Evolutionary conservation across 2,329 filamentous ascomycete genomes (phyloP).

Genomic region (Trichophyton schoenleinii): DNA sequence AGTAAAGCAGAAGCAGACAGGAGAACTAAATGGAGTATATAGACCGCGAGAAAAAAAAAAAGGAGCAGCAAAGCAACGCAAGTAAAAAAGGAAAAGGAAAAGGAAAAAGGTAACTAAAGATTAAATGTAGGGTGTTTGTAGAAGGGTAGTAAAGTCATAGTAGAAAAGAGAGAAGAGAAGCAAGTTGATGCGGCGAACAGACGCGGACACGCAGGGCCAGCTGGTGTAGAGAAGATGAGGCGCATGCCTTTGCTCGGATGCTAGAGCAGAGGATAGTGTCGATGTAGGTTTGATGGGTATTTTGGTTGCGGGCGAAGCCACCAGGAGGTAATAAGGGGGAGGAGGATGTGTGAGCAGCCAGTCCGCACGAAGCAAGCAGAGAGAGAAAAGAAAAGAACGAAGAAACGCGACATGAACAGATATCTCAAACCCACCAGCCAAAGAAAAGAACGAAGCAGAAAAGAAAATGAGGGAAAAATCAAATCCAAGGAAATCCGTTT

Average conservation of each 20-base stretch:
- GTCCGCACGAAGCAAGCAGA: background rate
- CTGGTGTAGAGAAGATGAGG: conserved; percentile 27
- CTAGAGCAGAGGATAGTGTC: conserved; percentile 14
- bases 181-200: conserved; percentile 14
- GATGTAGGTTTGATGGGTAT: background rate
- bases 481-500: conserved; percentile 15
- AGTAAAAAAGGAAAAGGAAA: conserved; percentile 23
- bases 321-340: background rate
- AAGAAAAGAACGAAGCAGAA: conserved; percentile 1
- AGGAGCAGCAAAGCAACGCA: conserved; percentile 6
- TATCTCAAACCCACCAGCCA: background rate
- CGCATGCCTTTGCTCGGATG: conserved; percentile 16
- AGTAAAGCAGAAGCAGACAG: conserved; percentile 21
- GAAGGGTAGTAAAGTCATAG: background rate
- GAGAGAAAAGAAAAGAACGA: background rate
- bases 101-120: conserved; percentile 8
- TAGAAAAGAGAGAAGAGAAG: conserved; percentile 17
- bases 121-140: background rate
- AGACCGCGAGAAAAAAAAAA: conserved; percentile 8
- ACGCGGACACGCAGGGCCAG: conserved; percentile 34
- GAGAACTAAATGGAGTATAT: conserved; percentile 14
- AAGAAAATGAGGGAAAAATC: conserved; percentile 13
- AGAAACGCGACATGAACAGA: background rate
- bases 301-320: background rate
- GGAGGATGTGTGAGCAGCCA: background rate